Conservation (phyloP, 1,139 yeast species). For the Debaryomyces sp. region DNA sequence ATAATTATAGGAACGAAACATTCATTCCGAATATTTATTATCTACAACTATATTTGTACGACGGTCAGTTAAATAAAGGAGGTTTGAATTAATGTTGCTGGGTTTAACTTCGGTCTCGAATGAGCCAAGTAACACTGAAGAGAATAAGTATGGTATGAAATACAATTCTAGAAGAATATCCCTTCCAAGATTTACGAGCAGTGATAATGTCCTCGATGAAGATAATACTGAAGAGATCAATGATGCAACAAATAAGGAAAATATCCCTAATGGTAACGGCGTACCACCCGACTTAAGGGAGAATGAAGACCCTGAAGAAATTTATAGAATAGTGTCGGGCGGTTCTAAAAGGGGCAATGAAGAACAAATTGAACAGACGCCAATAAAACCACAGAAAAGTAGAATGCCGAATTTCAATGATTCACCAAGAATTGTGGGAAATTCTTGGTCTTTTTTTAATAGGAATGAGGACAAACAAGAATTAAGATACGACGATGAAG, state of each 20-base stretch:
- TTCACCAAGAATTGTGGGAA: conserved; percentile 27
- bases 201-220: background rate
- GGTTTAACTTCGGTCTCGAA: background rate
- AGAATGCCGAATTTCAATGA: conserved; percentile 15
- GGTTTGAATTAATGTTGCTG: conserved; percentile 4
- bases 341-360: conserved; percentile 1
- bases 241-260: conserved; percentile 2
- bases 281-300: background rate
- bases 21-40: background rate
- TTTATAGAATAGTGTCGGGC: conserved; percentile 8
- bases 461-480: conserved; percentile 27
- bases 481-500: conserved; percentile 27
- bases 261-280: background rate
- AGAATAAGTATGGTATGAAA: conserved; percentile 1
- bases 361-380: conserved; percentile 7
- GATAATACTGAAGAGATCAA: background rate
- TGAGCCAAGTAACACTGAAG: background rate
- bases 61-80: background rate
- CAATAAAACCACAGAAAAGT: background rate
- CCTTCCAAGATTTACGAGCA: background rate
- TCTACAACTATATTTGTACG: background rate
- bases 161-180: conserved; percentile 7
- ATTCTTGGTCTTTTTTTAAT: conserved; percentile 31
- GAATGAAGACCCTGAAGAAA: conserved; percentile 6
- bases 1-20: background rate